Evolutionary conservation across 306 rosid species (phyloP).

Genomic region (Rubus parviflorus): DNA sequence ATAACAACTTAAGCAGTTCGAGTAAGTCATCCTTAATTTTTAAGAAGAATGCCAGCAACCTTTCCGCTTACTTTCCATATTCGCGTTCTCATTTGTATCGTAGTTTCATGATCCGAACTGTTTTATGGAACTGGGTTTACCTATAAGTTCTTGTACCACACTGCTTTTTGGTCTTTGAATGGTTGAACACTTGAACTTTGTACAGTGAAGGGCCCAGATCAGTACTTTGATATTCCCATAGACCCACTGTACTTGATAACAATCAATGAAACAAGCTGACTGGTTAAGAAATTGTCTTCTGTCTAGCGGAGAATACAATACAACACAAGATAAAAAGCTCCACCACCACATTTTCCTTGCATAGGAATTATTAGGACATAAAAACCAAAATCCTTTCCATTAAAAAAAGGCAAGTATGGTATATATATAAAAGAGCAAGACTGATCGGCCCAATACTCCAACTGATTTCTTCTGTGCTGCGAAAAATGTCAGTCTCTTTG

Average conservation of each 20-base stretch:
- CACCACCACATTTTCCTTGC: too few species aligned
- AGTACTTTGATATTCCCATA: background rate
- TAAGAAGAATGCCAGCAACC: background rate
- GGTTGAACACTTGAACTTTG: background rate
- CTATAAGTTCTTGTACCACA: background rate
- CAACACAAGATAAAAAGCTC: too few species aligned
- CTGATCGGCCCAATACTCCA: background rate
- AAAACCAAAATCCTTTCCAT: background rate
- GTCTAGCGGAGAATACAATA: background rate
- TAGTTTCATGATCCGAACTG: background rate
- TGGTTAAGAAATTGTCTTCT: background rate
- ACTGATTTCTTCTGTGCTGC: background rate
- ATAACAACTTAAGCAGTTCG: background rate
- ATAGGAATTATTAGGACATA: too few species aligned
- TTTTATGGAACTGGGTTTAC: background rate
- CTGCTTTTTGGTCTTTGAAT: background rate
- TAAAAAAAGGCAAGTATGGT: too few species aligned
- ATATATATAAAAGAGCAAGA: background rate
- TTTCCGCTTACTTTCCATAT: background rate
- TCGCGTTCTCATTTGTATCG: background rate
- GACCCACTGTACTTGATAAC: background rate
- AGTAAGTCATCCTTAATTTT: background rate
- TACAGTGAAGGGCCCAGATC: background rate
- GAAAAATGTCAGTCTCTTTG: constrained; percentile 61
- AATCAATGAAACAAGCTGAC: background rate